Conservation (phyloP, 306 rosid species). For the Quercus gilva region DNA sequence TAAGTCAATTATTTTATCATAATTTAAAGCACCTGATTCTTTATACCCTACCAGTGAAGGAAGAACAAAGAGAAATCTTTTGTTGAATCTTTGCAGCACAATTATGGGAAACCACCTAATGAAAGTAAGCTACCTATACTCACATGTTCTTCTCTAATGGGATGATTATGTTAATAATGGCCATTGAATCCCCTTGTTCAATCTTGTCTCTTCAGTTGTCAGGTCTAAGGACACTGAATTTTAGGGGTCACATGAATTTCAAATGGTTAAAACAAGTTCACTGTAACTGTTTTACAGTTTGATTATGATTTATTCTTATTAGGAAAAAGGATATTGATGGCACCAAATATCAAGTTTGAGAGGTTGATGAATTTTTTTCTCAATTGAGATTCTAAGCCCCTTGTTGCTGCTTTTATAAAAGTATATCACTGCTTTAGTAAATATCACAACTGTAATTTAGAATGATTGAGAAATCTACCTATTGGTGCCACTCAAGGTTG, state of each 20-base stretch:
- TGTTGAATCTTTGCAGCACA: conserved; percentile 56
- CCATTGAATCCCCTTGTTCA: conserved; percentile 7
- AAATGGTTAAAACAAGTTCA: neutral
- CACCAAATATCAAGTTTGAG: too few relatives aligned
- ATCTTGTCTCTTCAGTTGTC: neutral
- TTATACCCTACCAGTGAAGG: conserved; percentile 54
- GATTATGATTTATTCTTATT: too few relatives aligned
- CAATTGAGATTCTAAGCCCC: too few relatives aligned
- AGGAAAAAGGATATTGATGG: too few relatives aligned
- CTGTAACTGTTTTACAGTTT: neutral
- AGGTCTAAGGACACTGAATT: neutral
- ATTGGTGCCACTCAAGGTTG: too few relatives aligned
- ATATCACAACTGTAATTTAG: too few relatives aligned
- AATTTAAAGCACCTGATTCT: neutral
- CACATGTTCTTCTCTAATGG: conserved; percentile 8
- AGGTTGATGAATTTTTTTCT: too few relatives aligned
- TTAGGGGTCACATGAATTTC: neutral
- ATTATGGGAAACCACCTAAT: conserved; percentile 51
- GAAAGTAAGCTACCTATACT: conserved; percentile 48
- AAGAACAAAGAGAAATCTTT: conserved; percentile 56
- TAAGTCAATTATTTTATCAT: neutral
- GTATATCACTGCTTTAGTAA: too few relatives aligned
- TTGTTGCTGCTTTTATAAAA: too few relatives aligned
- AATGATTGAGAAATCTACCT: too few relatives aligned
- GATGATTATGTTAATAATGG: neutral